Evolutionary conservation across 805 yeast species (phyloP).

Genomic region (Spathaspora gorwiae): DNA sequence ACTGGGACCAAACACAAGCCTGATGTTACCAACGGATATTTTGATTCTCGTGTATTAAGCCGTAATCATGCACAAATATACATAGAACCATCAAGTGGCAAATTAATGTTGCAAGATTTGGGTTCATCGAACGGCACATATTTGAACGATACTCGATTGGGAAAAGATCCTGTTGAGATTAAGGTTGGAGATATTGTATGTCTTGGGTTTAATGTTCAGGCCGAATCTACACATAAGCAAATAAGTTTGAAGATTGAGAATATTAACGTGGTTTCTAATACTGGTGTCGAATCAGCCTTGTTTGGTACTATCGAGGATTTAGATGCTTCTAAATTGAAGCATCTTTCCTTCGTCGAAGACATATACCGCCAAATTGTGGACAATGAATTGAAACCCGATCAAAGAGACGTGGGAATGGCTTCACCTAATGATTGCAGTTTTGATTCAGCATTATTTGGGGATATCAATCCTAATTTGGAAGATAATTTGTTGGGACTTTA

Average conservation of each 20-base stretch:
- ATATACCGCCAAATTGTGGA: conserved; percentile 21
- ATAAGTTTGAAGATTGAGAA: conserved; percentile 81
- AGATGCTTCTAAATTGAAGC: conserved; percentile 28
- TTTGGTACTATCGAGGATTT: conserved; percentile 8
- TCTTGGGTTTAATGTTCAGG: conserved; percentile 84
- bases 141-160: conserved; percentile 70
- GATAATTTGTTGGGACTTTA: conserved; percentile 47
- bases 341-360: conserved; percentile 32
- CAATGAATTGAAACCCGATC: conserved; percentile 3
- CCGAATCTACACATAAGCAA: conserved; percentile 67
- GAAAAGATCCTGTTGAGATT: conserved; percentile 57
- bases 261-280: conserved; percentile 45
- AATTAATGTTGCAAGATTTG: conserved; percentile 74
- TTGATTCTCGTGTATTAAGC: conserved; percentile 88
- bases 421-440: conserved; percentile 24
- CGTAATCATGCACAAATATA: conserved; percentile 91
- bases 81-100: conserved; percentile 60
- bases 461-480: conserved; percentile 46
- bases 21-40: conserved; percentile 78
- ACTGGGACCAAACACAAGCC: conserved; percentile 59
- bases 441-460: conserved; percentile 62
- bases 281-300: not conserved
- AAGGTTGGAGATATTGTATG: conserved; percentile 84
- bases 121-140: conserved; percentile 94
- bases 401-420: not conserved